Conservation (phyloP, 2,329 filamentous ascomycete species). For the Trichoderma sp. region DNA sequence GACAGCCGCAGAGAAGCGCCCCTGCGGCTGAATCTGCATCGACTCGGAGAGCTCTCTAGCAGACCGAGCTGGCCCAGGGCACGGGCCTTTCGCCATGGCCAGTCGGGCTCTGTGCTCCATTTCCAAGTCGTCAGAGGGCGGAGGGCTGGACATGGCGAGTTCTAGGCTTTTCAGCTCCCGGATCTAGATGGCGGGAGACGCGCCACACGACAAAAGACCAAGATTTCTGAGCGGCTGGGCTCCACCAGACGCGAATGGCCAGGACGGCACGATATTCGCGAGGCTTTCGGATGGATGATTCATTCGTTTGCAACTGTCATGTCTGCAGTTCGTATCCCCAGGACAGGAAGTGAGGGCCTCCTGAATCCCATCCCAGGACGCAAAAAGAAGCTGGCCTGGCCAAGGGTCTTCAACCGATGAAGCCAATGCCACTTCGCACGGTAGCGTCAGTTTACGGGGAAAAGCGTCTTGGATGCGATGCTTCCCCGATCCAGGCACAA, state of each 20-base stretch:
- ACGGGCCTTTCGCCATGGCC: slow-evolving; percentile 7
- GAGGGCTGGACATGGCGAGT: slow-evolving; percentile 13
- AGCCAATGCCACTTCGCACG: not conserved
- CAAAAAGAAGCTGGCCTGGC: slow-evolving; percentile 6
- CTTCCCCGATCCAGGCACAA: slow-evolving; percentile 27
- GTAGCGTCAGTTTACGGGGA: slow-evolving; percentile 4
- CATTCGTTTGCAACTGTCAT: not conserved
- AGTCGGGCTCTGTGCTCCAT: not conserved
- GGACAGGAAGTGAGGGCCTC: not conserved
- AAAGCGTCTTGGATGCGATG: slow-evolving; percentile 6
- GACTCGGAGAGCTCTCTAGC: slow-evolving; percentile 1
- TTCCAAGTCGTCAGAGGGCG: slow-evolving; percentile 7
- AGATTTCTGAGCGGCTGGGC: not conserved
- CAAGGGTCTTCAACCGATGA: not conserved
- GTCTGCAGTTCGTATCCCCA: not conserved
- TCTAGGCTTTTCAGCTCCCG: slow-evolving; percentile 23
- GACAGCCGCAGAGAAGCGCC: slow-evolving; percentile 17
- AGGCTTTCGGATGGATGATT: not conserved
- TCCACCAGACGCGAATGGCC: not conserved
- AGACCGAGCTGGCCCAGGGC: slow-evolving; percentile 11
- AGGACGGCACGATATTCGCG: not conserved
- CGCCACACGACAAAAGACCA: no score
- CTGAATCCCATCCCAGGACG: not conserved
- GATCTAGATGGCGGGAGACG: not conserved
- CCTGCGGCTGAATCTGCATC: slow-evolving; percentile 25